Evolutionary conservation across 306 rosid species (phyloP), one percentile per base, ranked within the genome.

Genomic region (Amphicarpaea edgeworthii): DNA sequence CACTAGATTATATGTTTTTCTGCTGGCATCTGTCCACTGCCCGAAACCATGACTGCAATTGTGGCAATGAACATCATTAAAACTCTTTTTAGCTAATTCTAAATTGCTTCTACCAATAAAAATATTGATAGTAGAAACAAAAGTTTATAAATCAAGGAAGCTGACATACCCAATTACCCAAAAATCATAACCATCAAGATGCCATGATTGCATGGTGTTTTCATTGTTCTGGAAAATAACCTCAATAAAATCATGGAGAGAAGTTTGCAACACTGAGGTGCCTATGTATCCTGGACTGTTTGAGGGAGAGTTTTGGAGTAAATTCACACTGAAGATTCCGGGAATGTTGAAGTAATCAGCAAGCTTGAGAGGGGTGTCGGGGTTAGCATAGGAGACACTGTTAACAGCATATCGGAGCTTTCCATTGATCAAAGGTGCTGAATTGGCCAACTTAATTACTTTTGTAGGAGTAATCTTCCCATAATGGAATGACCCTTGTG

Each of bases 401-500:
- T 92, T 95, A 62, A 95, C 87, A 14, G 97, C 93, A 14, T 90
- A 95, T 34, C 93, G 92, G 26, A 78, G 93, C 72, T 87, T 92
- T 78, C 97, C 97, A 51, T 92, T 92, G 59, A 95, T 89, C 62
- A 83, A 75, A 64, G 96, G 83, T 41, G 93, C 96, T 28, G 99
- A 86, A 74, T 83, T 90, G 67, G 88, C 93, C 84, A 95, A 83
- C 5, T 89, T 81, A 58, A 95, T 77, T 28, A 82, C 83, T 86
- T 83, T 88, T 38, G 87, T 88, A 8, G 91, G 85, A 40, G 85
- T 81, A 37, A 96, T 87, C 75, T 43, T 83, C 76, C 99, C 99
- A 43, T 95, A 95, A 87, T 95, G 99, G 86, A 77, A 95, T 30
- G 99, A 95, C 5, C 99, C 99, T 78, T 95, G 99, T 70, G 99